Evolutionary conservation across 225 moss, liverwort and hornwort genomes (phyloP).

Genomic region (Pseudoscleropodium purum): DNA sequence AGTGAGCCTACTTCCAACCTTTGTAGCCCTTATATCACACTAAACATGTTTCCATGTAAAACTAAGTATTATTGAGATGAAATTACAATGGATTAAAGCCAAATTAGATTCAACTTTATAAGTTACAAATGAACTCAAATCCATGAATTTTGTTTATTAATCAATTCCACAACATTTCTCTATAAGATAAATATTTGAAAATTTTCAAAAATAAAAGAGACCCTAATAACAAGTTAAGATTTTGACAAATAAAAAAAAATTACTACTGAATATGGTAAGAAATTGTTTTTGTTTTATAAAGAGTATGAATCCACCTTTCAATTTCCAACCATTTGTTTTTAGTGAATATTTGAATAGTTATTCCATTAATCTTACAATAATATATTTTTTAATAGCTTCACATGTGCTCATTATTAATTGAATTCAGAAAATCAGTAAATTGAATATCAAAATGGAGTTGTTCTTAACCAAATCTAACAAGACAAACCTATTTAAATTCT

Average conservation of each 20-base stretch:
- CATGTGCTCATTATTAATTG: background rate
- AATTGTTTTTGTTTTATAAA: background rate
- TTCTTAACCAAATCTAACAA: background rate
- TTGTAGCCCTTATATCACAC: background rate
- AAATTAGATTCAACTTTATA: background rate
- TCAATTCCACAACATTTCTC: background rate
- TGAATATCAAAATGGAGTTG: background rate
- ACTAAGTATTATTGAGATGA: background rate
- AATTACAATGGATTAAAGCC: background rate
- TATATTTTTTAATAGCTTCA: background rate
- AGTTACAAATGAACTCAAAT: background rate
- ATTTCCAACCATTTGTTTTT: background rate
- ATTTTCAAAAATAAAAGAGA: background rate
- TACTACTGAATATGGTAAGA: background rate
- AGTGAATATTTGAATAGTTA: background rate
- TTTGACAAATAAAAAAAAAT: background rate
- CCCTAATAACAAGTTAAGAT: accelerated
- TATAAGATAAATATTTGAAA: background rate
- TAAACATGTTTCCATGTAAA: background rate
- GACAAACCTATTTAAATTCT: background rate
- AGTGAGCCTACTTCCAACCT: background rate
- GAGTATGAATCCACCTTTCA: background rate
- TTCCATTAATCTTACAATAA: background rate
- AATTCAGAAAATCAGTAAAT: background rate
- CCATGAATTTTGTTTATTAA: background rate